Percentiles rank a stretch among this genome's conserved stretches.
phyloP scores from a whole-genome alignment of 2,329 filamentous ascomycete species.

The Xylariaceae sp. region DNA sequence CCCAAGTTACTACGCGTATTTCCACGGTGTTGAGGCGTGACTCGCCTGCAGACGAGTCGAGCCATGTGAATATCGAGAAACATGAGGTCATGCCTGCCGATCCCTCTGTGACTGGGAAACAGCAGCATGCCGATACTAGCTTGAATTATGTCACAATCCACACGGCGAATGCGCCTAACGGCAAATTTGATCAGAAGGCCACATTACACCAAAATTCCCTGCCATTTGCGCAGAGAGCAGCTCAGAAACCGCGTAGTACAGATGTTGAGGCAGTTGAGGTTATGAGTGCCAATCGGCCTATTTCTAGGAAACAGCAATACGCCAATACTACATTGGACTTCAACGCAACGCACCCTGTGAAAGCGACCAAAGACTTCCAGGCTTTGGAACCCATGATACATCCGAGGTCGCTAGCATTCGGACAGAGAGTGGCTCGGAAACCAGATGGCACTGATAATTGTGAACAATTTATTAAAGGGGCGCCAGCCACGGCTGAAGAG shows the following conservation, averaged over 20 bases:
- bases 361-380: no score
- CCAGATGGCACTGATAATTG: no score
- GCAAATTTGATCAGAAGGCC: not conserved
- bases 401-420: constrained; percentile 16
- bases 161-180: not conserved
- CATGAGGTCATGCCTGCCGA: not conserved
- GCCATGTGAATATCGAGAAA: not conserved
- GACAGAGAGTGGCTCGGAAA: constrained; percentile 13
- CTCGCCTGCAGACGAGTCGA: not conserved
- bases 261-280: no score
- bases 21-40: no score
- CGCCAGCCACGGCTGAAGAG: not conserved
- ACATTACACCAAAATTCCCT: constrained; percentile 17
- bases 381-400: constrained; percentile 16
- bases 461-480: not conserved
- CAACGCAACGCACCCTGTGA: no score
- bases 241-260: constrained; percentile 14
- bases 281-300: no score
- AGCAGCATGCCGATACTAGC: not conserved
- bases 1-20: no score
- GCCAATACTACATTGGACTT: no score
- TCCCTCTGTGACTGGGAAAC: not conserved
- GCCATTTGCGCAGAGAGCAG: constrained; percentile 14
- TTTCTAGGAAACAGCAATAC: no score
- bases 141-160: not conserved